Base-by-base conservation (phyloP, 2,329 filamentous ascomycete species). In the Diplodia sapinea region DNA sequence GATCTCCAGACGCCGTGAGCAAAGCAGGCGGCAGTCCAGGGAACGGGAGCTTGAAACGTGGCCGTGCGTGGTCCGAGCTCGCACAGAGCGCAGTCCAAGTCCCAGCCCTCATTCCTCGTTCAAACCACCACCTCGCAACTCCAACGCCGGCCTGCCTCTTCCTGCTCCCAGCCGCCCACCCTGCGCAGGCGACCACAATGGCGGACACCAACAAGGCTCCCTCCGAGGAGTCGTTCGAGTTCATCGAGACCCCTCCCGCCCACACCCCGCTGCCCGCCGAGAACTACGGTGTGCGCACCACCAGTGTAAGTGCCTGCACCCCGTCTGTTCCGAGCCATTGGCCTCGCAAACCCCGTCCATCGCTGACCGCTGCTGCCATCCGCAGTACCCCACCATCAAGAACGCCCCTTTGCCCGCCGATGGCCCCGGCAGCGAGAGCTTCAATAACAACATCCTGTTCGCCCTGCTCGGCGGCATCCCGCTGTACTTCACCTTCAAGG, bases 331-430 rank as follows among this genome's bases (percentile, higher is more conserved):
- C 72, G 70, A 73, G 73, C 76, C 74, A 78, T 77, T 78, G 76
- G 73, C 71, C 68, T 47, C 62, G 68, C 63, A 68, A 40, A 50
- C 31, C 52, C 67, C 55, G 67, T 65, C 69, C 40, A 26, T n/a
- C 17, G 68, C 71, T 70, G 70, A 68, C 33, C 68, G 69, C 72
- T 78, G 71, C 77, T 69, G 69, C 71, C 70, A 17, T 67, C 40
- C 69, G 71, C 76, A 96, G 94, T 94, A 88, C 75, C 90, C 92
- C 38, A 83, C 93, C 70, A 98, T 98, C 82, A 92, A 96, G 79
- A 98, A 98, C 88, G 92, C 89, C 59, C 93, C 95, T 71, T 88
- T 98, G 52, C 95, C 95, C 47, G 94, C 94, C 72, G 95, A 99
- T 79, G 92, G 88, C 62, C 83, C 93, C 63, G 91, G 93, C 72